phyloP scores from a whole-genome alignment of 352 stramenopile genomes.

The Aphanomyces stellatus region DNA sequence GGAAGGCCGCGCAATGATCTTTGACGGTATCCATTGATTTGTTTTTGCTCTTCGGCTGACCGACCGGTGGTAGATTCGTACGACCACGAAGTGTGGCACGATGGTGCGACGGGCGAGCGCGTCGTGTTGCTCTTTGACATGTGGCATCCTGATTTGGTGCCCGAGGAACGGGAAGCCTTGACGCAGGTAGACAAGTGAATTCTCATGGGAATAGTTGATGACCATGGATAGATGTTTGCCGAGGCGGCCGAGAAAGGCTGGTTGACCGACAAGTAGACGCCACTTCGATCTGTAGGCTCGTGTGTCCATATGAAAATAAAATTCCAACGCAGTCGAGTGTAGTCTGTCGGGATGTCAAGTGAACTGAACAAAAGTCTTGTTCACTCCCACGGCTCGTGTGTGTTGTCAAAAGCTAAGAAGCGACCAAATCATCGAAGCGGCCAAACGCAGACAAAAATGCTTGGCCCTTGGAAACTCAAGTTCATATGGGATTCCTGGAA shows the following conservation, averaged over 20 bases:
- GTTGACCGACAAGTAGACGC: constrained; percentile 25
- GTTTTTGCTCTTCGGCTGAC: background rate
- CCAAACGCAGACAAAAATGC: too few species aligned
- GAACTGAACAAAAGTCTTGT: too few species aligned
- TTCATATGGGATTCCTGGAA: too few species aligned
- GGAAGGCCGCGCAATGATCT: constrained; percentile 67
- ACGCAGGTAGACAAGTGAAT: constrained; percentile 25
- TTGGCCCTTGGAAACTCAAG: too few species aligned
- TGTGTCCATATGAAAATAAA: too few species aligned
- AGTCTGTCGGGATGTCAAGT: too few species aligned
- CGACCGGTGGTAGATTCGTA: constrained; percentile 43
- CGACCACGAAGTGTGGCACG: constrained; percentile 76
- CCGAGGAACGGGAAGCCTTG: constrained; percentile 46
- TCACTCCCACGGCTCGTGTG: too few species aligned
- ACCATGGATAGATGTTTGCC: constrained; percentile 43
- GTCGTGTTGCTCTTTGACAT: constrained; percentile 84
- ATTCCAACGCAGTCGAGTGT: too few species aligned
- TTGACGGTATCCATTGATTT: constrained; percentile 42
- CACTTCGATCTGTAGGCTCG: too few species aligned
- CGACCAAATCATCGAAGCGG: too few species aligned
- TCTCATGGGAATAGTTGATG: background rate
- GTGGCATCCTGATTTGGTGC: constrained; percentile 59
- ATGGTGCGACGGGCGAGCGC: constrained; percentile 47
- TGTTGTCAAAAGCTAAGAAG: too few species aligned
- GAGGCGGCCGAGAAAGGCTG: constrained; percentile 65